Evolutionary conservation across 2,329 filamentous ascomycete genomes (phyloP), one percentile per base, ranked within the genome.

Genomic region (Cercospora citrullina): DNA sequence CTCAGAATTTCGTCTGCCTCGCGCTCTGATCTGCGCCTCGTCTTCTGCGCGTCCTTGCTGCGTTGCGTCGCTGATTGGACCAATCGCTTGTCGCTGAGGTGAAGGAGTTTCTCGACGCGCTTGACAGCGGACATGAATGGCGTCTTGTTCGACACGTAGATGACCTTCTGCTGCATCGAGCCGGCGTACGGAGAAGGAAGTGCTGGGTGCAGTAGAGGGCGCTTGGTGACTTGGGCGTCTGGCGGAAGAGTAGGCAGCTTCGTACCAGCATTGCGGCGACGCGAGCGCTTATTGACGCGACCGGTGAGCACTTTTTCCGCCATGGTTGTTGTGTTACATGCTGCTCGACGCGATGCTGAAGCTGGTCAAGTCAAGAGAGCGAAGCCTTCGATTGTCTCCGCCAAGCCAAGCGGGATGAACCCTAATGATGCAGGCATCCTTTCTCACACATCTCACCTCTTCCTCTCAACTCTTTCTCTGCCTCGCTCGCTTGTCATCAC

Each of bases 41-140:
- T 70, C 30, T 68, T 68, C 36, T 67, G 73, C 9, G 70, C 63
- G 21, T 70, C 72, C 53, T 76, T 74, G 2, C 72, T 78, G n/a
- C 77, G 75, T n/a, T 71, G 72, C 0, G 78, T 75, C 4, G 76
- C 76, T 2, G 79, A 77, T 70, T 84, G 81, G 3, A 81, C 80
- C 0, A 81, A 80, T 26, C 86, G 83, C 63, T 86, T 85, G 2
- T 85, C 81, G 4, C 85, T 83, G 42, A 85, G 82, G 55, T 86
- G 81, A 4, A 93, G 86, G 1, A 88, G 84, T 68, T 87, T 87
- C 68, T 87, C 86, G 14, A 89, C 85, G 61, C 90, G 88, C 73
- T 87, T 88, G 12, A 91, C 84, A 4, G 87, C 83, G 10, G 89
- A 86, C 79, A 92, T 86, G 81, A 92, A 91, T 6, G 89, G 88